Percentiles rank a stretch among this genome's conserved stretches.
phyloP scores from a whole-genome alignment of 495 filamentous ascomycete species.

The Saxispiralis lemnorum region DNA sequence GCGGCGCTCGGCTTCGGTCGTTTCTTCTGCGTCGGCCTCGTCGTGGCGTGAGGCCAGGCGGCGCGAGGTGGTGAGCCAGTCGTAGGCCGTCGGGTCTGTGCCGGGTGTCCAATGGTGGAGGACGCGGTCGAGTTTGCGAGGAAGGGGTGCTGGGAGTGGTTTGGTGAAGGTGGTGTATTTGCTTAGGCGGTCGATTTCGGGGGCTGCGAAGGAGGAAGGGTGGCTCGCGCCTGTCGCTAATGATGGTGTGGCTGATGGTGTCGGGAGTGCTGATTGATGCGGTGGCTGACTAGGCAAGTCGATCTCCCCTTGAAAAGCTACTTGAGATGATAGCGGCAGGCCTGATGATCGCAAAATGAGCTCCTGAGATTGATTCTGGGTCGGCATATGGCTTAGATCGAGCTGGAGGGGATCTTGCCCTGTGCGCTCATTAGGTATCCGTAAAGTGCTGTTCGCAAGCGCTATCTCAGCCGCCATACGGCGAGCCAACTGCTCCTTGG shows the following conservation, averaged over 20 bases:
- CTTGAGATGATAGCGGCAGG: background rate
- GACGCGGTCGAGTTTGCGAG: constrained; percentile 4
- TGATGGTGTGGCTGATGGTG: constrained; percentile 13
- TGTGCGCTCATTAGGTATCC: background rate
- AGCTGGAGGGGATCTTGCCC: constrained; percentile 1
- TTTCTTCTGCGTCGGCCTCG: constrained; percentile 7
- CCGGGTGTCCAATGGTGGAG: constrained; percentile 13
- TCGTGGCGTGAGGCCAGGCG: constrained; percentile 1
- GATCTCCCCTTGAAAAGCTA: no score
- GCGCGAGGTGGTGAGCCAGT: constrained; percentile 8
- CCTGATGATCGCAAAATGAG: constrained; percentile 4
- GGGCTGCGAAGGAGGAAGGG: constrained; percentile 1
- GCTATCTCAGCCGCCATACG: constrained; percentile 2
- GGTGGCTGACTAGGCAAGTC: background rate
- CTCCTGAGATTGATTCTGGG: constrained; percentile 10
- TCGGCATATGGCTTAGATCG: constrained; percentile 2
- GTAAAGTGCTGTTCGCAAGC: constrained; percentile 1
- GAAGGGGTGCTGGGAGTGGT: constrained; percentile 4
- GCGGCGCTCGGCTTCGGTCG: constrained; percentile 8
- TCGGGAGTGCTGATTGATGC: constrained; percentile 3
- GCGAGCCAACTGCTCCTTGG: constrained; percentile 3
- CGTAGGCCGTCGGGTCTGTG: constrained; percentile 12
- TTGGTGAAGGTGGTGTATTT: constrained; percentile 10
- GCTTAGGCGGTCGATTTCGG: constrained; percentile 8
- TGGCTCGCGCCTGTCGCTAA: constrained; percentile 5